Evolutionary conservation across 2,329 filamentous ascomycete genomes (phyloP).

Genomic region (Aspergillus sergii): DNA sequence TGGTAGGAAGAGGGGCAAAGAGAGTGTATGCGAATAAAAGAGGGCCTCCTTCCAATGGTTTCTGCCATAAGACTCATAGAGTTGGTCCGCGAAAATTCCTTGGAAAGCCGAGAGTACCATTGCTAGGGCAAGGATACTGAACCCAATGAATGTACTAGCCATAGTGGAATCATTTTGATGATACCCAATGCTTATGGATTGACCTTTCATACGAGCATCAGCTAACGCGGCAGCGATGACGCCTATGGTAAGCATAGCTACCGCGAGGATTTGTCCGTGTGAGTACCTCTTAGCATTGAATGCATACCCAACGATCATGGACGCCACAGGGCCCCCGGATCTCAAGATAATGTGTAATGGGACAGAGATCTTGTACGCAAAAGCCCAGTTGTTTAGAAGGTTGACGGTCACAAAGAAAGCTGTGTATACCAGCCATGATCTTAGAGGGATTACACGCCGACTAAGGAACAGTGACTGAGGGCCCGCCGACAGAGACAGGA

Average conservation of each 20-base stretch:
- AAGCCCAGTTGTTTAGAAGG: constrained; percentile 95
- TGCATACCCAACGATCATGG: constrained; percentile 85
- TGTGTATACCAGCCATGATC: constrained; percentile 86
- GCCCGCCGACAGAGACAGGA: constrained; percentile 64
- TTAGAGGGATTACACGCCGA: constrained; percentile 77
- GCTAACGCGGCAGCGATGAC: constrained; percentile 88
- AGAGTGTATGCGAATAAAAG: constrained; percentile 76
- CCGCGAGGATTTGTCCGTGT: constrained; percentile 75
- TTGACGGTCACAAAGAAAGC: constrained; percentile 91
- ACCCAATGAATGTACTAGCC: constrained; percentile 60
- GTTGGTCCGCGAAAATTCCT: constrained; percentile 91
- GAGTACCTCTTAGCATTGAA: constrained; percentile 81
- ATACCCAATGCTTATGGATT: constrained; percentile 43
- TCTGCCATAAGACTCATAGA: constrained; percentile 79
- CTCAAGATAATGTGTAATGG: constrained; percentile 95
- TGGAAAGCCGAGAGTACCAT: constrained; percentile 91
- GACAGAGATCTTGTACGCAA: constrained; percentile 94
- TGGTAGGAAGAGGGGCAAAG: constrained; percentile 48
- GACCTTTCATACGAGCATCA: constrained; percentile 78
- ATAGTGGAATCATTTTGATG: constrained; percentile 25
- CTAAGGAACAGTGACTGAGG: constrained; percentile 72
- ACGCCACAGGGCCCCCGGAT: constrained; percentile 93
- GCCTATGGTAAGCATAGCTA: constrained; percentile 79
- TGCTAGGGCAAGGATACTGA: constrained; percentile 80
- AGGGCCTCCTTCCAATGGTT: constrained; percentile 92